These are phyloP conservation scores for Agaricus blazei DNA, from an alignment of 768 basidiomycete genomes.

Conservation along the genomic window DNA sequence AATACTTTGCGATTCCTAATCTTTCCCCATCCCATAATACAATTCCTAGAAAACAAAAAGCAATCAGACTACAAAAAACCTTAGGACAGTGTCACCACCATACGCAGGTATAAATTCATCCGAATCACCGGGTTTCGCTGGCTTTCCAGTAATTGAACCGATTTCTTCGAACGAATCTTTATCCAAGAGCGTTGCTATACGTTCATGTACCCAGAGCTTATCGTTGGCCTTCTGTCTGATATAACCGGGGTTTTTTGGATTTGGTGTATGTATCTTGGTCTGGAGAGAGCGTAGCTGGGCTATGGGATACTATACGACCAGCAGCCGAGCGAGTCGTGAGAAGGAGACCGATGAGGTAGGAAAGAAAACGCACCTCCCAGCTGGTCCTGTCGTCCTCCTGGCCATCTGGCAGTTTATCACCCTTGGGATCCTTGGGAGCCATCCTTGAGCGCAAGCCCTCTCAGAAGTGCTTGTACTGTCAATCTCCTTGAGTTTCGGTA, in stretches of 20 bases:
- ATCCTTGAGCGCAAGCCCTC: neutral
- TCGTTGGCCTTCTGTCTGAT: conserved; percentile 31
- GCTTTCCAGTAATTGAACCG: conserved; percentile 32
- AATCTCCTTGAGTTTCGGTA: neutral
- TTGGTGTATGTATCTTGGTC: conserved; percentile 24
- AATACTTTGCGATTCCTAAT: conserved; percentile 30
- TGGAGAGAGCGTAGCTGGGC: conserved; percentile 26
- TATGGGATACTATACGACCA: conserved; percentile 22
- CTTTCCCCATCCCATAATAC: conserved; percentile 32
- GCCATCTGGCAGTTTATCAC: neutral
- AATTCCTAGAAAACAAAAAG: conserved; percentile 21
- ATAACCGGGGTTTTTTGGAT: conserved; percentile 31
- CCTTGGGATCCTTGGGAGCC: conserved; percentile 3
- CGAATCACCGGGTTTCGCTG: conserved; percentile 22
- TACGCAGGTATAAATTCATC: conserved; percentile 32
- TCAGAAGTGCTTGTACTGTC: neutral
- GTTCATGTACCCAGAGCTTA: conserved; percentile 37
- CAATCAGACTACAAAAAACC: neutral
- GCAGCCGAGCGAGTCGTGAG: neutral
- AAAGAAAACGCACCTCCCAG: conserved; percentile 24
- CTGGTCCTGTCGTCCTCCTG: conserved; percentile 18
- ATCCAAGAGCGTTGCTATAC: conserved; percentile 28
- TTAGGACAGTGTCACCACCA: conserved; percentile 2
- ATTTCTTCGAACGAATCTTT: conserved; percentile 28
- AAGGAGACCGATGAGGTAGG: neutral